Conservation (phyloP, 352 stramenopile species). For the Pythium dissimile region DNA sequence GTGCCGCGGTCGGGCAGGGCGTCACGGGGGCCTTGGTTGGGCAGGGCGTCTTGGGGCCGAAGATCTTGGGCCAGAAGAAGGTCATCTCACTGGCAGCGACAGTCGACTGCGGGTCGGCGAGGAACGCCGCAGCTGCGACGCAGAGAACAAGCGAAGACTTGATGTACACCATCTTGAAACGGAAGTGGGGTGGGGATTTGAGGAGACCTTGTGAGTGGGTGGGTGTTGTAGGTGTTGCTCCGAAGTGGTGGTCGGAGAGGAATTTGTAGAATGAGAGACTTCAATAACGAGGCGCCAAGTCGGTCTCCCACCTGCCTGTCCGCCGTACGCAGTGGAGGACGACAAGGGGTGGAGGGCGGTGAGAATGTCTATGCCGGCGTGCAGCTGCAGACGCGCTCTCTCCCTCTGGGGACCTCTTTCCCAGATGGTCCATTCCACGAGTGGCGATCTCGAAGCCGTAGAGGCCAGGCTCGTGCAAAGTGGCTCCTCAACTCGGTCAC, state of each 20-base stretch:
- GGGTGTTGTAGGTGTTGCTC: not conserved
- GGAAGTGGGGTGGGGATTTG: not conserved
- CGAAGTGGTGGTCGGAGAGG: not conserved
- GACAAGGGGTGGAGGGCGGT: too few relatives aligned
- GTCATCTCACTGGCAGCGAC: not conserved
- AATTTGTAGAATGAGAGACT: not conserved
- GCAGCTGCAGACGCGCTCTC: too few relatives aligned
- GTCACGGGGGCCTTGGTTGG: too few relatives aligned
- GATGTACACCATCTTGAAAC: slow-evolving; percentile 5
- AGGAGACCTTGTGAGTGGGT: not conserved
- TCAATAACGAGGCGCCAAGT: not conserved
- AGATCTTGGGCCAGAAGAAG: not conserved
- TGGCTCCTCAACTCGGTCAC: too few relatives aligned
- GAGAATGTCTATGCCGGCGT: too few relatives aligned
- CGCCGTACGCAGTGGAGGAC: too few relatives aligned
- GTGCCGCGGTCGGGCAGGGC: too few relatives aligned
- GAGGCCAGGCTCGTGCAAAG: too few relatives aligned
- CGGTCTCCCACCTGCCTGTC: not conserved
- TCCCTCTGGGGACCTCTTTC: too few relatives aligned
- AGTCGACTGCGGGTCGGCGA: not conserved
- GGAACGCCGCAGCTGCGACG: not conserved
- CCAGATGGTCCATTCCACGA: too few relatives aligned
- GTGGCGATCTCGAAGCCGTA: too few relatives aligned
- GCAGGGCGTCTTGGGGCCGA: not conserved
- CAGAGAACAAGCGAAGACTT: slow-evolving; percentile 4